Percentiles rank a stretch among this genome's conserved stretches.
Evolutionary conservation across 305 asterid species (phyloP).

Genomic region (Striga hermonthica): DNA sequence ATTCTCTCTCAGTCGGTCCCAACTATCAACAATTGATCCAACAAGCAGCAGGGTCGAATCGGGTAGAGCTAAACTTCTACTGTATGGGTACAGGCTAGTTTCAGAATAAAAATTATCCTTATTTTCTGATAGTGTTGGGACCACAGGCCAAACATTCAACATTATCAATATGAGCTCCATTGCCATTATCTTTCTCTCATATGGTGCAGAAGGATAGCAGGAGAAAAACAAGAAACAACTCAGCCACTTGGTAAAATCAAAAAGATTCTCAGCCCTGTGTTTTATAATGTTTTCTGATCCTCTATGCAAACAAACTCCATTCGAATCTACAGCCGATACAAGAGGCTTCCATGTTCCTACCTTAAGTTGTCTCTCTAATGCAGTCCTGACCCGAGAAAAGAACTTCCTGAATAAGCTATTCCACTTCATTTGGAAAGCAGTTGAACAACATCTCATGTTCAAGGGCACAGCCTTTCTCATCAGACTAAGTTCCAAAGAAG

Average conservation of each 20-base stretch:
- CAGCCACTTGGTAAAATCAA: slow-evolving; percentile 74
- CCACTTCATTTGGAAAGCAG: slow-evolving; percentile 98
- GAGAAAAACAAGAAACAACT: slow-evolving; percentile 84
- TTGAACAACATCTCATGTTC: slow-evolving; percentile 89
- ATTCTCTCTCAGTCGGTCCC: slow-evolving; percentile 87
- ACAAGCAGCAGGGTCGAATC: slow-evolving; percentile 76
- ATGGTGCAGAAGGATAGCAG: slow-evolving; percentile 98
- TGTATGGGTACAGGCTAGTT: slow-evolving; percentile 57
- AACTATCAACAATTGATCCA: slow-evolving; percentile 93
- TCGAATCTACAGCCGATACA: slow-evolving; percentile 34
- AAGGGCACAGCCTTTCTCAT: slow-evolving; percentile 85
- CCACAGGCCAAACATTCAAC: slow-evolving; percentile 77
- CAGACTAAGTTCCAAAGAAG: slow-evolving; percentile 80
- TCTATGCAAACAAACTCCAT: slow-evolving; percentile 36
- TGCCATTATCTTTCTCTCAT: slow-evolving; percentile 95
- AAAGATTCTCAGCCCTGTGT: slow-evolving; percentile 69
- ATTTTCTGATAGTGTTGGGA: slow-evolving; percentile 39
- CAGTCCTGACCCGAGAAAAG: slow-evolving; percentile 84
- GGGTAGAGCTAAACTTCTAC: slow-evolving; percentile 61
- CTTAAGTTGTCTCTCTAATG: slow-evolving; percentile 83
- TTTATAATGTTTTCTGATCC: slow-evolving; percentile 37
- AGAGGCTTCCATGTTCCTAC: slow-evolving; percentile 70
- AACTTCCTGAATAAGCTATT: slow-evolving; percentile 89
- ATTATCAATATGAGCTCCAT: slow-evolving; percentile 80
- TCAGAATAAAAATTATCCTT: slow-evolving; percentile 42